A percentile compares a stretch with the other conserved stretches of the same genome.
phyloP scores from a whole-genome alignment of 495 filamentous ascomycete genomes.

The Saxophila tyrrhenica region DNA sequence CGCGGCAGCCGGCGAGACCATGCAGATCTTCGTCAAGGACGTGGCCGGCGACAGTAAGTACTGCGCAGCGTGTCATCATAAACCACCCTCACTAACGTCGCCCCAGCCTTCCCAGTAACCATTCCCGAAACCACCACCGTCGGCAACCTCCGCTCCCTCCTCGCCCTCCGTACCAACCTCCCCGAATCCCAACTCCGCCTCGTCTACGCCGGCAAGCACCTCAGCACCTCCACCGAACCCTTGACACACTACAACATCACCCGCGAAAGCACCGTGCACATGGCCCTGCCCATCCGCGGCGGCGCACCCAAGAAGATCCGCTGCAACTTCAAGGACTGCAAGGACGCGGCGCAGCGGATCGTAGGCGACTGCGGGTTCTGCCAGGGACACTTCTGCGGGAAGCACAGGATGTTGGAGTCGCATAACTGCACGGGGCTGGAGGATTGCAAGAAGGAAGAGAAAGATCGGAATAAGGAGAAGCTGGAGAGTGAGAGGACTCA shows the following conservation, averaged over 20 bases:
- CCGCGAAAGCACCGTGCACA: conserved; percentile 32
- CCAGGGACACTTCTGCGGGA: conserved; percentile 82
- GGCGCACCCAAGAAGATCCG: conserved; percentile 65
- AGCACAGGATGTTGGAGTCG: conserved; percentile 84
- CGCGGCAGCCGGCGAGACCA: conserved; percentile 27
- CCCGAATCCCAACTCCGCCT: conserved; percentile 30
- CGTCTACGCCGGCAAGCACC: conserved; percentile 39
- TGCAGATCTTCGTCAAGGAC: conserved; percentile 44
- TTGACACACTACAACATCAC: conserved; percentile 31
- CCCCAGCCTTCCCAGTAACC: conserved; percentile 35
- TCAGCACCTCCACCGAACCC: conserved; percentile 22
- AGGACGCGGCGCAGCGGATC: conserved; percentile 71
- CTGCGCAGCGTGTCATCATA: neutral
- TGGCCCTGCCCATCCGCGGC: conserved; percentile 32
- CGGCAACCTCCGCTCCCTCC: conserved; percentile 34
- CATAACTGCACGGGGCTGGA: conserved; percentile 91
- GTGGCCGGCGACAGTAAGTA: conserved; percentile 37
- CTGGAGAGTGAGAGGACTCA: conserved; percentile 78
- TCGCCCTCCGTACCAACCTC: conserved; percentile 36
- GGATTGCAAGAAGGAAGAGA: conserved; percentile 91
- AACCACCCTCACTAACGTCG: too few relatives aligned
- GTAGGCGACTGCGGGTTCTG: conserved; percentile 96
- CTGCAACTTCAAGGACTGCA: conserved; percentile 85
- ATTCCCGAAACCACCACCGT: conserved; percentile 34
- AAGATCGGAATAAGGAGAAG: conserved; percentile 84